Base-by-base conservation (phyloP, 176 grass and related monocot genomes). In the Olyra latifolia region DNA sequence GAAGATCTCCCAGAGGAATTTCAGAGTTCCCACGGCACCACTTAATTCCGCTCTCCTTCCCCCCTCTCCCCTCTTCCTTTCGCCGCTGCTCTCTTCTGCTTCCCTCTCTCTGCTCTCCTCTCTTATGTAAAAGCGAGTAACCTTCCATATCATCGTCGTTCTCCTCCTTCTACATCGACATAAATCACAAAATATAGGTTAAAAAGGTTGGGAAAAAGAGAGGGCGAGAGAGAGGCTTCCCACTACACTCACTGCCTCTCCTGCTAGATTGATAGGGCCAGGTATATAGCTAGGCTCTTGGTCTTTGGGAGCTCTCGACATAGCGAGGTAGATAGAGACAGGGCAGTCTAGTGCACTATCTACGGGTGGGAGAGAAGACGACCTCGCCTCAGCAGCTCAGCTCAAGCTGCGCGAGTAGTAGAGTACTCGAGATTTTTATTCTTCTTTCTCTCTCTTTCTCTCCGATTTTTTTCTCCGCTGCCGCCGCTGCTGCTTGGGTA, bases 11-110 rank as follows among this genome's bases (percentile, higher is more conserved):
- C 77, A 60, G 82, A 72, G 66, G 88, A 89, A 89, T 89, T 95
- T 98, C 91, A 95, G 88, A 88, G 78, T 85, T 69, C 90, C 88
- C 82, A 85, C 69, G 12, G 28, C 41, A 5, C 76, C 66, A 49
- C 73, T 76, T n/a, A 75, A 87, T 64, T 19, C 15, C 25, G 10
- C 61, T 29, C 58, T 81, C 15, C 8, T 50, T 17, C 10, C 35
- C 43, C 22, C 58, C 57, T 11, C 10, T 40, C 32, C 41, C 54
- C 38, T 24, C 54, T 71, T 54, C 35, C 22, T 25, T 20, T 19
- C 8, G 13, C 13, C 63, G 3, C n/a, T 4, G 1, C 7, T 42
- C 17, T 15, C 6, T 16, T 44, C 1, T 7, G 3, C 30, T 3
- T 1, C 13, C 3, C 7, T 38, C 0, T 45, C 48, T 17, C 46